phyloP scores from a whole-genome alignment of 108 stramenopile species.

The Pseudonitzschia pungens region DNA sequence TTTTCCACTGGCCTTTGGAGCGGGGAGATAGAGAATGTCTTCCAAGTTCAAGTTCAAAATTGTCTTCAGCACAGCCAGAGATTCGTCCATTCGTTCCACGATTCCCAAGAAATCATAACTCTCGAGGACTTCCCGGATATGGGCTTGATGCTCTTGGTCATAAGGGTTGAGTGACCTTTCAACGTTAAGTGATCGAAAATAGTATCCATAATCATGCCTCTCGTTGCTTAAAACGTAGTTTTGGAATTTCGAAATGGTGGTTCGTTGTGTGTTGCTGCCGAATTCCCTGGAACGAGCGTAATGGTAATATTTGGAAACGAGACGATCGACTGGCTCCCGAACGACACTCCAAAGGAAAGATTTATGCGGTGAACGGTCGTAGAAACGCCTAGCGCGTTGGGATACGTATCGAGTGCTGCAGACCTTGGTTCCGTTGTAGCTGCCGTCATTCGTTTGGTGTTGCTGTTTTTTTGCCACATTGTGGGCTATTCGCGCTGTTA shows the following conservation, averaged over 20 bases:
- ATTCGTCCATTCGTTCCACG: slow-evolving; percentile 54
- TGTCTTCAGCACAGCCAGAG: slow-evolving; percentile 42
- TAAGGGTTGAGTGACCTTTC: slow-evolving; percentile 28
- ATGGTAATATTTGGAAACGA: slow-evolving; percentile 36
- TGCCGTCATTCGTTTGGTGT: neutral
- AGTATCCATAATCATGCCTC: slow-evolving; percentile 25
- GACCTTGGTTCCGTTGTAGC: slow-evolving; percentile 2
- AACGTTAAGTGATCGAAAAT: slow-evolving; percentile 22
- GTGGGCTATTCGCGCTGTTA: slow-evolving; percentile 34
- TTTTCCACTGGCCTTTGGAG: slow-evolving; percentile 3
- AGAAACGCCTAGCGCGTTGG: slow-evolving; percentile 25
- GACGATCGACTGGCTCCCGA: slow-evolving; percentile 45
- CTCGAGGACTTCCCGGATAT: slow-evolving; percentile 18
- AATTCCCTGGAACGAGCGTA: neutral
- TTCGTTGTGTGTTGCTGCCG: neutral
- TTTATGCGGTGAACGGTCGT: slow-evolving; percentile 8
- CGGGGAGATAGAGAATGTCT: slow-evolving; percentile 44
- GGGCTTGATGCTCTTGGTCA: slow-evolving; percentile 11
- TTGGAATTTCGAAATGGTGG: slow-evolving; percentile 11
- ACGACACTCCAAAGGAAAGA: slow-evolving; percentile 49
- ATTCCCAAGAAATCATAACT: slow-evolving; percentile 45
- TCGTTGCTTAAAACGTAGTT: slow-evolving; percentile 14
- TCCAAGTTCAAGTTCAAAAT: slow-evolving; percentile 38
- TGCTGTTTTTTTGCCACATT: slow-evolving; percentile 9
- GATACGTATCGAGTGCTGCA: slow-evolving; percentile 22